Evolutionary conservation across 176 grass and related monocot species (phyloP), one percentile per base, ranked within the genome.

Genomic region (sorghum (Sorghum bicolor)): DNA sequence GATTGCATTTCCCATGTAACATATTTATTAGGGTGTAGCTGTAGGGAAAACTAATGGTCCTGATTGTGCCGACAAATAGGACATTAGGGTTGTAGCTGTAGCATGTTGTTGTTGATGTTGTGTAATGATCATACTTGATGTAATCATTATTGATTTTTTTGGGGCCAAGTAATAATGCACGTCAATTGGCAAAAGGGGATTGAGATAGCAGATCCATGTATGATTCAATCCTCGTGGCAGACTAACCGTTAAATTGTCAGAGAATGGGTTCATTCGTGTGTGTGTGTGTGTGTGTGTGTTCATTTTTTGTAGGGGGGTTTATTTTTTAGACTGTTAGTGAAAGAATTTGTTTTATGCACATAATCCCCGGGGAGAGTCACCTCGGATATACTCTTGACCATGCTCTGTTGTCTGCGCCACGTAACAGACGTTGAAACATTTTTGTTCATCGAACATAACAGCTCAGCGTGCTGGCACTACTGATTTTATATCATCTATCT

Each of bases 21-120:
- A 87, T 80, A 83, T 75, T 87, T 80, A 19, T 87, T 79, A 87
- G 86, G 80, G 37, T 8, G 80, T 75, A 87, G 89, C 31, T 87
- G 69, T 90, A 90, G 89, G 61, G 80, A 50, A 81, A 76, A 48
- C 69, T 90, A 64, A 87, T 79, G 69, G 60, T 62, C 48, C 62
- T 80, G 34, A 83, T 52, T 90, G 48, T 83, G 75, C 75, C 37
- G 38, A 47, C 39, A 16, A 20, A 31, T 83, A 79, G 75, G 80
- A 75, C 67, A 79, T 33, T 86, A 86, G 84, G 37, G 9, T 68
- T 79, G 67, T 78, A 73, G 84, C 29, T 69, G 84, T 78, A 75
- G 69, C 75, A 74, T 77, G 70, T 26, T 68, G 81, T 36, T 77
- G 80, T 33, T 76, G 31, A 32, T 86, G 72, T 67, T 90, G 74